A percentile compares a stretch with the other conserved stretches of the same genome.
Evolutionary conservation across 2,329 filamentous ascomycete species (phyloP).

Genomic region (Colletotrichum nymphaeae): DNA sequence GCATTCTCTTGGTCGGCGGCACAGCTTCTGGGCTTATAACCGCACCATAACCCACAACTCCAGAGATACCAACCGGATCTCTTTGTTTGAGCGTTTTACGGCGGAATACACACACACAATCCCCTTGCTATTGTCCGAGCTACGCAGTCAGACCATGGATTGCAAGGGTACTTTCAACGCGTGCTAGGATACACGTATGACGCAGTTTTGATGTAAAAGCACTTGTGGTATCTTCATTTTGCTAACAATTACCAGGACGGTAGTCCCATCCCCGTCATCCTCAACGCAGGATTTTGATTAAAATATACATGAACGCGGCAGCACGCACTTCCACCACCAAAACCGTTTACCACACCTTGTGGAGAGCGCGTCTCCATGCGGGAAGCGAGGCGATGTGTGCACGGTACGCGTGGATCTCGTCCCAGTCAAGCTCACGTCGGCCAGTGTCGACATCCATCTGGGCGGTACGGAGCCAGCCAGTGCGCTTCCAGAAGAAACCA

Average conservation of each 20-base stretch:
- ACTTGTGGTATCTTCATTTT: constrained; percentile 33
- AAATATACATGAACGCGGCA: constrained; percentile 1
- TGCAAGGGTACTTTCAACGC: no score
- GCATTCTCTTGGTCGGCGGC: background rate
- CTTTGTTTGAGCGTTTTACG: no score
- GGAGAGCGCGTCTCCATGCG: constrained; percentile 54
- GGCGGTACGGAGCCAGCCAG: constrained; percentile 67
- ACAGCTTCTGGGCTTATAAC: background rate
- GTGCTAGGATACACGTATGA: background rate
- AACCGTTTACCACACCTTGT: constrained; percentile 14
- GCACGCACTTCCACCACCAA: background rate
- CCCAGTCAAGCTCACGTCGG: constrained; percentile 74
- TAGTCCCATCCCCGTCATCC: background rate
- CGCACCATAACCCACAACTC: background rate
- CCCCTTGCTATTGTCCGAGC: no score
- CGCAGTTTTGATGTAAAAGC: background rate
- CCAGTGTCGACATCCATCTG: constrained; percentile 77
- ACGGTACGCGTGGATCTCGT: constrained; percentile 68
- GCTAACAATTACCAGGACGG: constrained; percentile 11
- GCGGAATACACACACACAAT: no score
- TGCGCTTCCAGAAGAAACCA: constrained; percentile 74
- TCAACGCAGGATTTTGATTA: background rate
- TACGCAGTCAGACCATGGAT: background rate
- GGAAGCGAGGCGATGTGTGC: constrained; percentile 62
- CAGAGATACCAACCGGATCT: no score